phyloP scores from a whole-genome alignment of 495 filamentous ascomycete species.

The Penicillium arizonense region DNA sequence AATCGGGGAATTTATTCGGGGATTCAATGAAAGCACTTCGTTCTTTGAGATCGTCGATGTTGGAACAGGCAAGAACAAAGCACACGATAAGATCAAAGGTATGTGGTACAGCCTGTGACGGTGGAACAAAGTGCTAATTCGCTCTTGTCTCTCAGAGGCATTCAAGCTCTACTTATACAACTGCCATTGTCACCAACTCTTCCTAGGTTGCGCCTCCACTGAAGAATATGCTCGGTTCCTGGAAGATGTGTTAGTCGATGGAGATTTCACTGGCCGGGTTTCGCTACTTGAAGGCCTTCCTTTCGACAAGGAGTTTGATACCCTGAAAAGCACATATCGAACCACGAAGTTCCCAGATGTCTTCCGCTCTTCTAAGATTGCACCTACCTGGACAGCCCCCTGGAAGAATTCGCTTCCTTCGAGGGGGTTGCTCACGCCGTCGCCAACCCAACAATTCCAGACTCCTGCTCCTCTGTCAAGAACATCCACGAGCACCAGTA shows the following conservation, averaged over 20 bases:
- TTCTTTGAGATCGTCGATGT: constrained; percentile 77
- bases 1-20: constrained; percentile 68
- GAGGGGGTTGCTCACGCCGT: constrained; percentile 36
- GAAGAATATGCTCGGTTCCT: constrained; percentile 68
- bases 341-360: constrained; percentile 60
- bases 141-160: constrained; percentile 51
- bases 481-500: constrained; percentile 42
- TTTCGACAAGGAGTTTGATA: constrained; percentile 62
- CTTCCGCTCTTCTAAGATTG: constrained; percentile 66
- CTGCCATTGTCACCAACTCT: constrained; percentile 76
- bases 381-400: constrained; percentile 36
- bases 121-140: constrained; percentile 8
- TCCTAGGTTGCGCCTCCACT: constrained; percentile 78
- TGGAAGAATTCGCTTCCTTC: constrained; percentile 39
- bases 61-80: constrained; percentile 64
- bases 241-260: constrained; percentile 56
- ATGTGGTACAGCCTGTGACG: constrained; percentile 20
- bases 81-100: constrained; percentile 76
- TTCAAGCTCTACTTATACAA: constrained; percentile 66
- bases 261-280: constrained; percentile 54
- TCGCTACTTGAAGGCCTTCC: constrained; percentile 74
- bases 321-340: constrained; percentile 52
- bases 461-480: constrained; percentile 32
- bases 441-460: constrained; percentile 40
- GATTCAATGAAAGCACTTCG: constrained; percentile 70